Evolutionary conservation across 1,139 yeast genomes (phyloP).

Genomic region (Geotrichum restrictum): DNA sequence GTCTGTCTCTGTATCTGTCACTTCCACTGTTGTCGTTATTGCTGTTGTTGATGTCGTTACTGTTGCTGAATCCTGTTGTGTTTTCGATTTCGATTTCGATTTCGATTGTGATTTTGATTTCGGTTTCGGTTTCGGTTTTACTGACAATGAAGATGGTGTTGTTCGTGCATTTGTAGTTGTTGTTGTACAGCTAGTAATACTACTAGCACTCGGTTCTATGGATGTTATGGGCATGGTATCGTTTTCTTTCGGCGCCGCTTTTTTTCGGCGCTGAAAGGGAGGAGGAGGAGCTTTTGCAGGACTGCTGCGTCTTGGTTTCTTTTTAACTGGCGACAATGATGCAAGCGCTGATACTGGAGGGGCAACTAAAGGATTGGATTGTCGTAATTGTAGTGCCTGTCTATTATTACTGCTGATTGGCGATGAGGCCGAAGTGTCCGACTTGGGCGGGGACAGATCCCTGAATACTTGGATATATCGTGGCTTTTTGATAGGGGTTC

Average conservation of each 20-base stretch:
- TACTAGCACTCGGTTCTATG: too few species aligned
- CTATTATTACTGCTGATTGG: neutral
- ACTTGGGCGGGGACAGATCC: slow-evolving; percentile 1
- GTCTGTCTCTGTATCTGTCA: too few species aligned
- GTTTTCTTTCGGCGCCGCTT: slow-evolving; percentile 23
- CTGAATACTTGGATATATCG: slow-evolving; percentile 7
- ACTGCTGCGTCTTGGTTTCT: neutral
- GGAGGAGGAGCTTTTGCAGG: neutral
- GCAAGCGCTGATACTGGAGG: neutral
- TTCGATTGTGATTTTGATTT: too few species aligned
- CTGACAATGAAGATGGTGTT: too few species aligned
- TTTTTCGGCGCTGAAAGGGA: slow-evolving; percentile 15
- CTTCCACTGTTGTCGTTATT: too few species aligned
- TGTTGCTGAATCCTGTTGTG: too few species aligned
- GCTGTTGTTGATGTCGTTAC: too few species aligned
- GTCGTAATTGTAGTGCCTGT: slow-evolving; percentile 6
- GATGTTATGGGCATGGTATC: slow-evolving; percentile 22
- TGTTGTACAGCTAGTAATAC: too few species aligned
- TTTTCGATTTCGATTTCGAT: too few species aligned
- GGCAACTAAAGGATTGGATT: neutral
- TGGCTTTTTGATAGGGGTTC: neutral
- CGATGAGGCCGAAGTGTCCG: neutral
- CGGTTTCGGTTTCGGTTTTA: too few species aligned
- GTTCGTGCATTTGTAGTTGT: slow-evolving; percentile 5
- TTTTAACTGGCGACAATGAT: neutral